Evolutionary conservation across 768 basidiomycete genomes (phyloP).

Genomic region (Suillus sp.): DNA sequence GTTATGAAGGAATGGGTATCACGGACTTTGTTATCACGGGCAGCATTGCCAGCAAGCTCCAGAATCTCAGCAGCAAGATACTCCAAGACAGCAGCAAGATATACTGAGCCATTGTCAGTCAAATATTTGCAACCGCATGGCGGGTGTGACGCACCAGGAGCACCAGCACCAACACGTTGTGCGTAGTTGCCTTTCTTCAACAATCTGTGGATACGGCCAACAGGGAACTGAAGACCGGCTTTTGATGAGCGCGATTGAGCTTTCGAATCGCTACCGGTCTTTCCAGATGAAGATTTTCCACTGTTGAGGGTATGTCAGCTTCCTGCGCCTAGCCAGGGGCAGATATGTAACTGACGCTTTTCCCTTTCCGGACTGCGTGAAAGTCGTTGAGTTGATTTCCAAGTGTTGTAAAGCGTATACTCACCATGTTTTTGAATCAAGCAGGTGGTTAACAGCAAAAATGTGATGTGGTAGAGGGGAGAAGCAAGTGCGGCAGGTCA

Average conservation of each 20-base stretch:
- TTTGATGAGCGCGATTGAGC: conserved; percentile 67
- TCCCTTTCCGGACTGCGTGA: conserved; percentile 55
- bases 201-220: conserved; percentile 80
- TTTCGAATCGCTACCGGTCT: conserved; percentile 55
- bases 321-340: conserved; percentile 10
- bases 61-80: conserved; percentile 87
- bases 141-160: conserved; percentile 51
- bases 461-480: conserved; percentile 23
- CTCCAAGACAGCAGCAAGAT: conserved; percentile 84
- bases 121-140: background rate
- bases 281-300: conserved; percentile 49
- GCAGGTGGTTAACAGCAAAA: conserved; percentile 15
- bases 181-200: conserved; percentile 76
- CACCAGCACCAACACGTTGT: conserved; percentile 68
- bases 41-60: conserved; percentile 80
- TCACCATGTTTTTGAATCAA: conserved; percentile 36
- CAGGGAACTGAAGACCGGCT: conserved; percentile 73
- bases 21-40: conserved; percentile 67
- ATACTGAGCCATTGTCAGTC: conserved; percentile 48
- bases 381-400: background rate
- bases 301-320: conserved; percentile 23
- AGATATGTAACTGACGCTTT: conserved; percentile 42
- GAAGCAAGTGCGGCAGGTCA: conserved; percentile 2
- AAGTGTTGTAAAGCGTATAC: conserved; percentile 8
- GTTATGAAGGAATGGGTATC: background rate